A percentile compares a stretch with the other conserved stretches of the same genome.
phyloP scores from a whole-genome alignment of 163 green algal genomes.

The Scenedesmus sp. region DNA sequence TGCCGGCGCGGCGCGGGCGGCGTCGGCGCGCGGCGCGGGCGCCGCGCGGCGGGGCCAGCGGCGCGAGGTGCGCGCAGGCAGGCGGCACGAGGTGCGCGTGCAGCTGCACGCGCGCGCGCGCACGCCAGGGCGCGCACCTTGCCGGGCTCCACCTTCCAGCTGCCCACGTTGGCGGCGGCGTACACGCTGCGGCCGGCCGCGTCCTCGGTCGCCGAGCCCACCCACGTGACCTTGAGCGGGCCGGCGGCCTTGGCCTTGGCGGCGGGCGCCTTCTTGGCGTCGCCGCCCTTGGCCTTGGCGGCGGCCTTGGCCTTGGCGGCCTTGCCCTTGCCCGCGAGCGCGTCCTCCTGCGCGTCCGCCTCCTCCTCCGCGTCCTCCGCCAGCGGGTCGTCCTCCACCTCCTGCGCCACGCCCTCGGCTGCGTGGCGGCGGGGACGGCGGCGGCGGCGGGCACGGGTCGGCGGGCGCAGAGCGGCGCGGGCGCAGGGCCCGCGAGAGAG shows the following conservation, averaged over 20 bases:
- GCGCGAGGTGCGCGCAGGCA: no score
- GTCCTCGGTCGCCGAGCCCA: neutral
- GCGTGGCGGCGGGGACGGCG: no score
- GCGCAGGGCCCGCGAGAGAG: no score
- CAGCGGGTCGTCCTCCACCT: conserved; percentile 49
- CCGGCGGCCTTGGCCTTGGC: neutral
- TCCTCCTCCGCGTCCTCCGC: conserved; percentile 51
- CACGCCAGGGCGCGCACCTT: no score
- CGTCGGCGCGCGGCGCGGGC: no score
- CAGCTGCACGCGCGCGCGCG: no score
- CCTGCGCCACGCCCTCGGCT: conserved; percentile 47
- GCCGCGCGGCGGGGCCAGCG: no score
- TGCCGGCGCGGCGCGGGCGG: no score
- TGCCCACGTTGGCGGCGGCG: conserved; percentile 54
- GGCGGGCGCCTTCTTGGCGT: conserved; percentile 13
- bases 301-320: conserved; percentile 2
- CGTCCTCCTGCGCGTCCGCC: conserved; percentile 42
- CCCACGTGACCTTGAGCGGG: conserved; percentile 17
- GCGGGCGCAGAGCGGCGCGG: no score
- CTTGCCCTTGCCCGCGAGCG: conserved; percentile 34
- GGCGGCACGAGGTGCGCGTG: no score
- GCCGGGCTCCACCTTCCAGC: conserved; percentile 58
- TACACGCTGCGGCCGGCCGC: conserved; percentile 44
- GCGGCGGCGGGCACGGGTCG: no score
- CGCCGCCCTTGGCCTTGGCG: conserved; percentile 38